Base-by-base conservation (phyloP, 78 protist species). In the Dictyostelium brefeldianum region DNA sequence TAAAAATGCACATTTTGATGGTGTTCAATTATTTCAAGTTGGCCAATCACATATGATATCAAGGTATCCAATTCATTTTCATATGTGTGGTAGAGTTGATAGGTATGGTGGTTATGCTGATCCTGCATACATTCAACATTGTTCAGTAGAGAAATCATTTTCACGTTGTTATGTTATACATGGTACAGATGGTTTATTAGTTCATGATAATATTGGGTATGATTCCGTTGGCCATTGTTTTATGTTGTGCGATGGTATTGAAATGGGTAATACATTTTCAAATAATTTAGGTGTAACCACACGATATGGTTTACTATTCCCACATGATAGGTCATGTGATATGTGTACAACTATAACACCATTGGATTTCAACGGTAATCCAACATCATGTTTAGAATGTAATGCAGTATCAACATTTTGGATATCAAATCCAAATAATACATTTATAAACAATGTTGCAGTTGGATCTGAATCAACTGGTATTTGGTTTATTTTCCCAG, bases 171-270 rank as follows among this genome's bases (percentile, higher is more conserved):
- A 79, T 22, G 90, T 84, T 2, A 4, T 89, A 6, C 94, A 89
- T 70, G 89, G 64, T 15, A 31, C 67, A 3, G 80, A 89, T 71
- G 75, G 82, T 5, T n/a, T 80, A 31, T n/a, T 41, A 5, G 59
- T 95, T 2, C 20, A 80, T 20, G 69, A 89, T 46, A 90, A 89
- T 57, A 81, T 89, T 47, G 91, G 78, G 14, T 95, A 62, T 74
- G 80, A 89, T 36, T 51, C 78, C 0, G 36, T 78, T 57, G 96
- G 96, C 5, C 96, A 95, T 70, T 75, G 91, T 9, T 81, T 15
- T 89, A 90, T 95, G 90, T 7, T 89, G 22, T 85, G 90, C 59
- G 96, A 95, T 70, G 96, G 95, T 22, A 78, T 73, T 46, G 96
- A 95, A 71, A 53, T 69, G 29, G 53, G 10, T 18, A 95, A 95